Evolutionary conservation across 2,329 filamentous ascomycete genomes (phyloP), one percentile per base, ranked within the genome.

Genomic region (Alternaria atra): DNA sequence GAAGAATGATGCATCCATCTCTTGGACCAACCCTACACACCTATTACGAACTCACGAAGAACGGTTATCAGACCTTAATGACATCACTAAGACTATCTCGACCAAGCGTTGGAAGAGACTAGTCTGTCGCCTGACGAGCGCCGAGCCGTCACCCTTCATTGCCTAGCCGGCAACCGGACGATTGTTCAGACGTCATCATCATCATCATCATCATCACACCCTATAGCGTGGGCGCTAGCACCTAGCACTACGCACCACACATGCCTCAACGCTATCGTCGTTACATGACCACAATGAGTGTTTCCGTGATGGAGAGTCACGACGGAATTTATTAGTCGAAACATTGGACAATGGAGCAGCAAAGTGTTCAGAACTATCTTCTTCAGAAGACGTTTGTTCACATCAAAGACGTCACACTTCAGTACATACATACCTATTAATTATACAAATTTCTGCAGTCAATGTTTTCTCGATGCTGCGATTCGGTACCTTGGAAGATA

Each of bases 61-160:
- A 40, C 44, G 32, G 35, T 39, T 40, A 59, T 53, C 32, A 32
- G 25, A 61, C 44, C 55, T 56, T 52, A 17, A 59, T 44, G 51
- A 58, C 52, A 54, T 17, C 27, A 54, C n/a, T 12, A 29, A 30
- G 39, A 55, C 23, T 32, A 10, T 60, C 69, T 71, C 67, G 57
- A 73, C 68, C 73, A 73, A 74, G 71, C 52, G 70, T 71, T 76
- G 73, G 73, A 74, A 73, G 72, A 69, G 68, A 61, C 15, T 27
- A 37, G 54, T 61, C 48, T 15, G 20, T 43, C n/a, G 35, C 42
- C 39, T 40, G 25, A 61, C 29, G 30, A 52, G 23, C 42, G 40
- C 30, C 37, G 48, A 43, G 23, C 54, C 17, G 42, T 48, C 23
- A 50, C 35, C 30, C 25, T n/a, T 9, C 43, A 23, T 27, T 25